These are phyloP conservation scores for Gilbertella persicaria DNA, from an alignment of 371 early-diverging fungal genomes.

Conservation along the genomic window DNA sequence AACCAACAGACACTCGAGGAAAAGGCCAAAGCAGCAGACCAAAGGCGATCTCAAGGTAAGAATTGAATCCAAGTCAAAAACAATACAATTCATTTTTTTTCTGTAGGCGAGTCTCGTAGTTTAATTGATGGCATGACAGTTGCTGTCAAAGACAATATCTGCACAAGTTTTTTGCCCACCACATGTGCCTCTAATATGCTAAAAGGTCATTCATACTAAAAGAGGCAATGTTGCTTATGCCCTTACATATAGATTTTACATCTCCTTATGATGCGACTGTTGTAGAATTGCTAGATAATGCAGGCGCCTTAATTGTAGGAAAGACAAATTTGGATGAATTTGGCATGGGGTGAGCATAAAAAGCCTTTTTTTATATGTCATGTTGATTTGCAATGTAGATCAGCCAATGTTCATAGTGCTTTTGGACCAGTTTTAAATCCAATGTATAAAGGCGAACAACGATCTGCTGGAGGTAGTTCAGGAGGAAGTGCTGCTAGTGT, in stretches of 20 bases:
- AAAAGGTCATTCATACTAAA: conserved; percentile 42
- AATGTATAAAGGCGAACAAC: conserved; percentile 16
- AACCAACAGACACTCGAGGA: conserved; percentile 1
- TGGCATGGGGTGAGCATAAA: conserved; percentile 85
- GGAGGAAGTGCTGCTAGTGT: conserved; percentile 95
- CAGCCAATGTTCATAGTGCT: conserved; percentile 54
- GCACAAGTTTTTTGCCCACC: conserved; percentile 59
- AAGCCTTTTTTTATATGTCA: background rate
- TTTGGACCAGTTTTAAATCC: conserved; percentile 61
- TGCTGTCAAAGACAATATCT: conserved; percentile 78
- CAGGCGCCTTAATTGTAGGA: conserved; percentile 79
- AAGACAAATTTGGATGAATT: conserved; percentile 97
- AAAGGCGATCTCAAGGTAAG: conserved; percentile 11
- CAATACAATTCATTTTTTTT: background rate
- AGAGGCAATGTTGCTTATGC: background rate
- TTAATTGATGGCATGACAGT: conserved; percentile 63
- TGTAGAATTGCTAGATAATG: conserved; percentile 57
- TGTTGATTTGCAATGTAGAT: too few species aligned
- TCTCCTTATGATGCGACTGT: conserved; percentile 85
- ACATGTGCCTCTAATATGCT: conserved; percentile 75
- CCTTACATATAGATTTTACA: conserved; percentile 49
- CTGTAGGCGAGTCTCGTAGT: conserved; percentile 21
- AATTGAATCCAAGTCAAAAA: background rate
- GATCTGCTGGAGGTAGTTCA: conserved; percentile 89
- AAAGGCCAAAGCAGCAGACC: conserved; percentile 11